Evolutionary conservation across 345 rosid species (phyloP).

Genomic region (Eucalyptus urophylla): DNA sequence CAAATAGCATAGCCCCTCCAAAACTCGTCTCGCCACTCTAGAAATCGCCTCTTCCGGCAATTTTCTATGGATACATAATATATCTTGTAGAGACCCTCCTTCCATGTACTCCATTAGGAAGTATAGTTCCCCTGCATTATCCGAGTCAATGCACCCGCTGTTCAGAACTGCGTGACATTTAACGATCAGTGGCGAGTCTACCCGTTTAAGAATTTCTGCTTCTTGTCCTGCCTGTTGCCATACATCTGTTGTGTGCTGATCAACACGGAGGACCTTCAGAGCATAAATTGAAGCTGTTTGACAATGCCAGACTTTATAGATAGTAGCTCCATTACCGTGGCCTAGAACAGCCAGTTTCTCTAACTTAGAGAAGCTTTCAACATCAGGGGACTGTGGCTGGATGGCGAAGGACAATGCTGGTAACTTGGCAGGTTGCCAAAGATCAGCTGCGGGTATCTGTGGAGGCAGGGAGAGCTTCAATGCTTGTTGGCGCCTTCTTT

Average conservation of each 20-base stretch:
- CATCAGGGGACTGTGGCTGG: constrained; percentile 3
- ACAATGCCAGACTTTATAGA: constrained; percentile 42
- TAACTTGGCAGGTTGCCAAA: not conserved
- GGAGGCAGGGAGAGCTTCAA: constrained; percentile 6
- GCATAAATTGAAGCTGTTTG: constrained; percentile 23
- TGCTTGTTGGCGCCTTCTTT: constrained; percentile 33
- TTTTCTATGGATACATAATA: not conserved
- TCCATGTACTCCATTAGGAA: constrained; percentile 68
- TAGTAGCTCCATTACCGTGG: constrained; percentile 42
- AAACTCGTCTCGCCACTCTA: constrained; percentile 13
- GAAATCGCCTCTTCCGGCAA: constrained; percentile 24
- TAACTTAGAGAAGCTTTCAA: constrained; percentile 9
- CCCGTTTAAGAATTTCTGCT: constrained; percentile 39
- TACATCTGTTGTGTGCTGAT: not conserved
- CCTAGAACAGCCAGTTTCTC: constrained; percentile 25
- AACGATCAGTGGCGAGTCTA: constrained; percentile 32
- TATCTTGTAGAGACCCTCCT: constrained; percentile 31
- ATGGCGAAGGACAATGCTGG: not conserved
- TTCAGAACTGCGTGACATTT: constrained; percentile 35
- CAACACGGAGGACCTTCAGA: constrained; percentile 30
- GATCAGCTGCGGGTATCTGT: not conserved
- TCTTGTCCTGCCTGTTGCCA: constrained; percentile 20
- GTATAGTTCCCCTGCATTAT: constrained; percentile 15
- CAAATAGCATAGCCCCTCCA: constrained; percentile 35
- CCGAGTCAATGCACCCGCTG: not conserved